These are phyloP conservation scores for Dichotomocladium elegans DNA, from an alignment of 371 early-diverging fungal species.

Conservation along the genomic window DNA sequence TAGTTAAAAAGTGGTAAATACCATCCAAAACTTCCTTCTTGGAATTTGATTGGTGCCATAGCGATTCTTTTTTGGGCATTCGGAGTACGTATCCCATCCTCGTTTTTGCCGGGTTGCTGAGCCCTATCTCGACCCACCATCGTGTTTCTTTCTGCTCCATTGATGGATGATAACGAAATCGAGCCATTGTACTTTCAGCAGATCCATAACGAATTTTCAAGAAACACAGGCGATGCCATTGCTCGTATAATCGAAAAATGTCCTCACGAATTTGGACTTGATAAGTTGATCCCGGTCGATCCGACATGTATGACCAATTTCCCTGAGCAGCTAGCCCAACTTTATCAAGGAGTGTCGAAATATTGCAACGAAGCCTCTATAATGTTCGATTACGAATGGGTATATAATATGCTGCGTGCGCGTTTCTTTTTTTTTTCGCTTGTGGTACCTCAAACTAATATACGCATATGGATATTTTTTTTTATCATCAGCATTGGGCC, in stretches of 20 bases:
- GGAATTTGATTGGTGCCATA: too few relatives aligned
- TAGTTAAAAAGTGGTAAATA: too few relatives aligned
- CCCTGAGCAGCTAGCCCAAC: constrained; percentile 22
- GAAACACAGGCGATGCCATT: constrained; percentile 26
- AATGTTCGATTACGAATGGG: constrained; percentile 41
- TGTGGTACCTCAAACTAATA: too few relatives aligned
- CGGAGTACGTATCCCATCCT: too few relatives aligned
- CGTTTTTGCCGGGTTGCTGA: too few relatives aligned
- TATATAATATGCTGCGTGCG: constrained; percentile 8
- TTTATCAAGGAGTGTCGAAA: constrained; percentile 28
- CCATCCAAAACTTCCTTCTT: too few relatives aligned
- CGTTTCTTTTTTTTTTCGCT: not conserved
- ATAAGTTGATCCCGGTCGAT: constrained; percentile 22
- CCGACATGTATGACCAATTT: constrained; percentile 9
- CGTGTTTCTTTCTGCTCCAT: too few relatives aligned
- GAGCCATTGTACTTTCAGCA: too few relatives aligned
- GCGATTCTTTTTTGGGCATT: too few relatives aligned
- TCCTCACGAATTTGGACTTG: constrained; percentile 32
- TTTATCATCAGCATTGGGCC: constrained; percentile 28
- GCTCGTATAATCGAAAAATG: constrained; percentile 26
- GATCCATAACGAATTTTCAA: too few relatives aligned
- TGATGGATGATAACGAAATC: too few relatives aligned
- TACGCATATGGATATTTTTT: not conserved
- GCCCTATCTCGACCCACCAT: too few relatives aligned
- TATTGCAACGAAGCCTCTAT: constrained; percentile 24